Percentiles rank a stretch among this genome's conserved stretches.
Evolutionary conservation across 306 rosid genomes (phyloP).

Genomic region (Prunus kanzakura): DNA sequence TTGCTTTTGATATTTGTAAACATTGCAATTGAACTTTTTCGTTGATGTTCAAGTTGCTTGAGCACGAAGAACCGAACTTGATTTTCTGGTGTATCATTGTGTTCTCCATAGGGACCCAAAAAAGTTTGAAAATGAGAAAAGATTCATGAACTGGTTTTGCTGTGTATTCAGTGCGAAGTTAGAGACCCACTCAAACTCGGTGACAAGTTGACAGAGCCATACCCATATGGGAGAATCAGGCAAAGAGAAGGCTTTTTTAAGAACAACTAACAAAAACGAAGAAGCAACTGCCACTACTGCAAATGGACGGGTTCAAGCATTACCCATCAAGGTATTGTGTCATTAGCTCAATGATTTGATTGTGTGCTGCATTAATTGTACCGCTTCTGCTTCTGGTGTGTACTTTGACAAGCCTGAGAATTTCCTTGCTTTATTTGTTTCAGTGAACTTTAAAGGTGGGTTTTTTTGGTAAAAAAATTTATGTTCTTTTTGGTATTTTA

Average conservation of each 20-base stretch:
- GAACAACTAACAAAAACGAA: conserved; percentile 15
- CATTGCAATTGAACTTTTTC: neutral
- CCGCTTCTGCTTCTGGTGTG: too few relatives aligned
- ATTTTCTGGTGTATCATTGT: neutral
- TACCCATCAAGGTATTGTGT: conserved; percentile 35
- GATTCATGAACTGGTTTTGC: neutral
- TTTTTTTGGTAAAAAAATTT: conserved; percentile 8
- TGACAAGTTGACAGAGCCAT: neutral
- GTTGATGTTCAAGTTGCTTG: neutral
- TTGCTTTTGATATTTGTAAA: neutral
- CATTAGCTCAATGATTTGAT: conserved; percentile 1
- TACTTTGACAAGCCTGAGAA: neutral
- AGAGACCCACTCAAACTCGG: neutral
- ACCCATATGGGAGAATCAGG: conserved; percentile 45
- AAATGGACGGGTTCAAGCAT: conserved; percentile 31
- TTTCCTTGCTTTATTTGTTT: neutral
- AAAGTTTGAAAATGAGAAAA: neutral
- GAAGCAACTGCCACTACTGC: conserved; percentile 16
- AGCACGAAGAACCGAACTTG: neutral
- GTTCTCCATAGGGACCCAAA: neutral
- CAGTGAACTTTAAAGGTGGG: conserved; percentile 6
- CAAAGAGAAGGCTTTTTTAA: conserved; percentile 29
- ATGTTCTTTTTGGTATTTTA: conserved; percentile 7
- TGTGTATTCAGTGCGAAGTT: neutral
- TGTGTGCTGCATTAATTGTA: neutral